Evolutionary conservation across 2,329 filamentous ascomycete genomes (phyloP), one percentile per base, ranked within the genome.

Genomic region (Keithomyces neogunnii): DNA sequence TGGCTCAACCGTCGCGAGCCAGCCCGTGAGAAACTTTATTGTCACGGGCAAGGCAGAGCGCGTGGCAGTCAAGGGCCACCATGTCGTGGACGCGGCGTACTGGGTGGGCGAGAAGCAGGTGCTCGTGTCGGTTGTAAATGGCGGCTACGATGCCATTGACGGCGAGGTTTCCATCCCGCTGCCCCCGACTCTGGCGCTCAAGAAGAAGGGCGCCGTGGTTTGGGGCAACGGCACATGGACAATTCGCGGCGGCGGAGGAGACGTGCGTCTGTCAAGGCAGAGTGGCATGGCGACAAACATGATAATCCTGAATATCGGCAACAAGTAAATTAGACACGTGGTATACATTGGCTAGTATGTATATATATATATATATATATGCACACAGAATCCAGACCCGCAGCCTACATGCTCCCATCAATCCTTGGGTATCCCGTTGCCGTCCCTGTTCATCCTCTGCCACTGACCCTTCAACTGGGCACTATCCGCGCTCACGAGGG

Each of bases 1-100:
- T 58, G 65, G 72, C 0, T 56, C 44, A 19, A 67, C 71, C 0
- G 63, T 76, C 7, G 66, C 70, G 2, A 49, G 32, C 3, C 30
- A 57, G 32, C 68, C 70, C 1, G 69, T 73, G 28, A 54, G 65
- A 4, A 66, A 68, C 9, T 73, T 75, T 43, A 48, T 76, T 39
- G 64, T 73, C 0, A 60, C 59, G 4, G 67, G 63, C 7, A 59
- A 57, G 36, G 60, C 63, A 19, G 19, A 44, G 32, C 51, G 45
- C 40, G 49, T 56, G 4, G 26, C 45, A 10, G 13, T 56, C 26
- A 13, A 29, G 9, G 36, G 52, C 19, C 11, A 47, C 5, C 48
- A 53, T 19, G 38, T 53, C 10, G 44, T 61, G 2, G 60, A 63
- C 10, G 55, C 55, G 29, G 56, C 60, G n/a, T 61, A 57, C 40